These are phyloP conservation scores for Rhinocladiella similis DNA, from an alignment of 2,329 filamentous ascomycete genomes.

Conservation along the genomic window DNA sequence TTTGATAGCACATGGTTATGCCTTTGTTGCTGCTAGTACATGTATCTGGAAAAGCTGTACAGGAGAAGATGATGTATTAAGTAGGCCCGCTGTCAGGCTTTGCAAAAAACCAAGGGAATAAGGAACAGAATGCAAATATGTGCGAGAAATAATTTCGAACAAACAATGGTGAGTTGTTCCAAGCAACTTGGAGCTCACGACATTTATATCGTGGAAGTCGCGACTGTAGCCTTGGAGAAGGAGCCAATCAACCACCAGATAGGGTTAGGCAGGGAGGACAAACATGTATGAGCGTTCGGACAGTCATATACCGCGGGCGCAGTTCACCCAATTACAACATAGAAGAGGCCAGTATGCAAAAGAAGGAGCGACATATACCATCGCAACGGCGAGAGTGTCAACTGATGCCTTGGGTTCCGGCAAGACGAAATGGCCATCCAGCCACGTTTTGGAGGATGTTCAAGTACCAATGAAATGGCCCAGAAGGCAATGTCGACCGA, in stretches of 20 bases:
- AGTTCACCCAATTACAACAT: constrained; percentile 15
- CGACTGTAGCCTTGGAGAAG: constrained; percentile 23
- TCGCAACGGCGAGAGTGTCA: constrained; percentile 8
- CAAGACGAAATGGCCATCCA: constrained; percentile 8
- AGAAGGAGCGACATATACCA: constrained; percentile 13
- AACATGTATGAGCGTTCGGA: constrained; percentile 6
- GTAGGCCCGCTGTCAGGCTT: too few relatives aligned
- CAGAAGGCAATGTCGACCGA: constrained; percentile 9
- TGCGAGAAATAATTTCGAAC: constrained; percentile 6
- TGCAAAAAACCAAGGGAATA: background rate
- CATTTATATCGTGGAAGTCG: constrained; percentile 21
- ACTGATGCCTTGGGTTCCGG: constrained; percentile 6
- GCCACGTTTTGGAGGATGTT: constrained; percentile 15
- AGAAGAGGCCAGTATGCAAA: constrained; percentile 5
- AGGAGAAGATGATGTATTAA: background rate
- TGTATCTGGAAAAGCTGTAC: constrained; percentile 38
- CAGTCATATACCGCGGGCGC: constrained; percentile 14
- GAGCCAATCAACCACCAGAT: constrained; percentile 18
- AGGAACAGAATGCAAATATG: constrained; percentile 10
- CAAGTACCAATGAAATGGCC: constrained; percentile 18
- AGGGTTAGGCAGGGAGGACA: constrained; percentile 9
- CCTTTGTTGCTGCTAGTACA: constrained; percentile 63
- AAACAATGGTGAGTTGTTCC: constrained; percentile 14
- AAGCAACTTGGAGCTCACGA: constrained; percentile 13
- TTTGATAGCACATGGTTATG: constrained; percentile 74